Conservation (phyloP, 768 basidiomycete genomes). For the Leccinum uliginosum region DNA sequence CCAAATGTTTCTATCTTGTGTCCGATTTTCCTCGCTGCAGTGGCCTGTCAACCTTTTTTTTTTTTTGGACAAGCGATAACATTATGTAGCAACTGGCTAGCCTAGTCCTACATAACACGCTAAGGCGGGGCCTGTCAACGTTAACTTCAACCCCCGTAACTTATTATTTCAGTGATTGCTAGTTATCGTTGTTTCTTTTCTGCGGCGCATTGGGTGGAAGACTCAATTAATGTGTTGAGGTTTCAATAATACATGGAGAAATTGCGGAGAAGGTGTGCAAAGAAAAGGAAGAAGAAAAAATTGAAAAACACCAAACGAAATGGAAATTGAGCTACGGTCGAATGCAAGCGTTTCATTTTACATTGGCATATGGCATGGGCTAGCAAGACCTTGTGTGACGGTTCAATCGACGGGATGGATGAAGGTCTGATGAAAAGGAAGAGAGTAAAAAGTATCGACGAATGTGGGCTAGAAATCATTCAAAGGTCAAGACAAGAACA, state of each 20-base stretch:
- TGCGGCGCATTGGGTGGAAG: neutral
- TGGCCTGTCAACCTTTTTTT: neutral
- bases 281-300: neutral
- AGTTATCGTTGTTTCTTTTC: neutral
- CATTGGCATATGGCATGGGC: slow-evolving; percentile 15
- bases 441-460: neutral
- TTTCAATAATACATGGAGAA: slow-evolving; percentile 12
- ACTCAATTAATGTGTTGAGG: neutral
- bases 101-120: no score
- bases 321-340: neutral
- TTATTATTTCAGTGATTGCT: neutral
- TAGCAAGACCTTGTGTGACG: slow-evolving; percentile 6
- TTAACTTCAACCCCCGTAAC: no score
- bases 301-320: neutral
- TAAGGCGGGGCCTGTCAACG: no score
- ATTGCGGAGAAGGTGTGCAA: neutral
- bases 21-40: neutral
- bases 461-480: neutral
- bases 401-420: neutral
- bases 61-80: no score
- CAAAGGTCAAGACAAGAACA: neutral
- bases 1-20: neutral
- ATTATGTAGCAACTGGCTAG: no score
- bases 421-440: neutral
- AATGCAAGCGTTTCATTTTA: slow-evolving; percentile 15